Percentiles rank a stretch among this genome's conserved stretches.
These are phyloP conservation scores for Tricholoma furcatifolium DNA, from an alignment of 768 basidiomycete species.

Conservation along the genomic window DNA sequence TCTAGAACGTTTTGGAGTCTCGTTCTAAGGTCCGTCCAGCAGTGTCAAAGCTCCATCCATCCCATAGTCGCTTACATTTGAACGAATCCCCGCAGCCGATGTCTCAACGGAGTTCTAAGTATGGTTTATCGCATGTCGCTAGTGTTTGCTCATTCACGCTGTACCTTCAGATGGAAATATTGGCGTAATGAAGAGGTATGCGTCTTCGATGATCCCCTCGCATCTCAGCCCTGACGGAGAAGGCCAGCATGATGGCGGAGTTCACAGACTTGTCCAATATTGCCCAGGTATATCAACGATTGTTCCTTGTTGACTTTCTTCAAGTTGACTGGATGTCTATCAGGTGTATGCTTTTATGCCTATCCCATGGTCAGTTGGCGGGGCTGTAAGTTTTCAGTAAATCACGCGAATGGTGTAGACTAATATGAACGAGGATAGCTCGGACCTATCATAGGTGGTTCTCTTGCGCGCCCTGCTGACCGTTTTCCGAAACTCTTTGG, in stretches of 20 bases:
- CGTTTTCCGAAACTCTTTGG: conserved; percentile 51
- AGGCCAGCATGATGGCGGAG: conserved; percentile 62
- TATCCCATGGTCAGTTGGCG: conserved; percentile 38
- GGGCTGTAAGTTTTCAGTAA: conserved; percentile 8
- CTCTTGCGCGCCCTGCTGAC: conserved; percentile 53
- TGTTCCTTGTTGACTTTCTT: background rate
- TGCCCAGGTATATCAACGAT: conserved; percentile 41
- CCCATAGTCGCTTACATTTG: background rate
- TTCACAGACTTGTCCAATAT: conserved; percentile 75
- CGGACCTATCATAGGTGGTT: conserved; percentile 60
- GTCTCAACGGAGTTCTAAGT: conserved; percentile 71
- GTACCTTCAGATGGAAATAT: conserved; percentile 51
- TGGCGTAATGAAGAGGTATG: conserved; percentile 64
- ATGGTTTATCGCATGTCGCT: conserved; percentile 16
- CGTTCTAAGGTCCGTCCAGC: conserved; percentile 41
- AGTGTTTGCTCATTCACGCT: background rate
- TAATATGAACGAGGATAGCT: conserved; percentile 16
- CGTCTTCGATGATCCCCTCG: background rate
- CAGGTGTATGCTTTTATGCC: conserved; percentile 71
- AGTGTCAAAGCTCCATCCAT: background rate
- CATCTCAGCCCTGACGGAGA: background rate
- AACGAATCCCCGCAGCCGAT: conserved; percentile 42
- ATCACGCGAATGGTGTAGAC: background rate
- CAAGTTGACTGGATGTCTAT: background rate
- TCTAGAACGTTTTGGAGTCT: conserved; percentile 68